A percentile compares a stretch with the other conserved stretches of the same genome.
Evolutionary conservation across 306 rosid genomes (phyloP).

Genomic region (Prosopis cineraria): DNA sequence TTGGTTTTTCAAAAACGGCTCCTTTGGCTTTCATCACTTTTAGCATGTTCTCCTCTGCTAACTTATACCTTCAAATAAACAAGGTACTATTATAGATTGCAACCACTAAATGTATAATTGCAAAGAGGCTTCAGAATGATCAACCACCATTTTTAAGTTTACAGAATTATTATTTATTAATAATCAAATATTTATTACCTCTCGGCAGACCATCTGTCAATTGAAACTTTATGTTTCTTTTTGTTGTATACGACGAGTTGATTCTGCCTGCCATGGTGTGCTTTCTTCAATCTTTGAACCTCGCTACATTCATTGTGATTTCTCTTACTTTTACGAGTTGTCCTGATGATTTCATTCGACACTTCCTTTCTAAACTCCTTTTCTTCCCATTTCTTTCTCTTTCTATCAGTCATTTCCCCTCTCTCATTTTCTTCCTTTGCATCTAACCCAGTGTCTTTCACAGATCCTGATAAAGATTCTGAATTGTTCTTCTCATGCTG

Average conservation of each 20-base stretch:
- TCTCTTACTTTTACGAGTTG: slow-evolving; percentile 50
- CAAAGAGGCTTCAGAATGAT: not conserved
- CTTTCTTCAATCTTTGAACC: slow-evolving; percentile 31
- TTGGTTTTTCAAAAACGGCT: slow-evolving; percentile 68
- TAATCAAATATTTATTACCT: slow-evolving; percentile 33
- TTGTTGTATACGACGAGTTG: slow-evolving; percentile 36
- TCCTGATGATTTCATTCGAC: slow-evolving; percentile 31
- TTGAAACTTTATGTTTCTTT: slow-evolving; percentile 48
- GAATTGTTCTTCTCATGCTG: slow-evolving; percentile 47
- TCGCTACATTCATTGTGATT: slow-evolving; percentile 32
- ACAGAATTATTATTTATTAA: not conserved
- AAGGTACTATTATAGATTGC: not conserved
- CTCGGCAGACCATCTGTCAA: slow-evolving; percentile 59
- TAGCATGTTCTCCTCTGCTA: slow-evolving; percentile 77
- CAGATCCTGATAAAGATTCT: slow-evolving; percentile 33
- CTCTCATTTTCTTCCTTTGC: slow-evolving; percentile 6
- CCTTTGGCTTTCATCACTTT: slow-evolving; percentile 73
- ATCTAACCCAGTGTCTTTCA: slow-evolving; percentile 13
- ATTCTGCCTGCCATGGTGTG: slow-evolving; percentile 36
- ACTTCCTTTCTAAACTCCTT: slow-evolving; percentile 27
- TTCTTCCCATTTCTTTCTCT: slow-evolving; percentile 40
- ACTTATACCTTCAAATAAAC: slow-evolving; percentile 58
- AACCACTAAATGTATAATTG: not conserved
- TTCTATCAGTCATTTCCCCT: slow-evolving; percentile 9
- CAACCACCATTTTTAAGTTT: not conserved